Evolutionary conservation across 1,284 basidiomycete genomes (phyloP), one percentile per base, ranked within the genome.

Genomic region (Puccinia triticina): DNA sequence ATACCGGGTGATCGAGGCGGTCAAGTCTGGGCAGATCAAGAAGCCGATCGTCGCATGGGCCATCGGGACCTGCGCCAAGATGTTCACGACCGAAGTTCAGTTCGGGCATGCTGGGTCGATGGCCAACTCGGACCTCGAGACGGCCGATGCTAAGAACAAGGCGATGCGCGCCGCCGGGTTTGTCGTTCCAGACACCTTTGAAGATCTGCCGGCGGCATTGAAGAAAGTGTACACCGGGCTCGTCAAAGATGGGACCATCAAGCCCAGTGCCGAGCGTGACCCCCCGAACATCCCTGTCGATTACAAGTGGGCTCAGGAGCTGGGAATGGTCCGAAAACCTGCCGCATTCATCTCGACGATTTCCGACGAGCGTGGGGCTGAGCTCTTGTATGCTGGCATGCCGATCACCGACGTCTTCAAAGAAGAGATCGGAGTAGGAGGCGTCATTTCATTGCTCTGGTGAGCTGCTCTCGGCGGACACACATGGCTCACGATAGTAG

Each of bases 31-130:
- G 82, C 89, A 90, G 86, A 98, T 99, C 90, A 96, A 91, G 89
- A 99, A 99, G 90, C 96, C 96, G 83, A 96, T 98, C 87, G 94
- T 99, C 84, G 96, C 96, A 40, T 99, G 96, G 97, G 95, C 97
- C 74, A 99, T 99, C 86, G 96, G 96, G 84, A 99, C 97, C 61
- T 99, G 97, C 88, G 96, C 96, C 87, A 98, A 98, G 92, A 99
- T 99, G 97, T 99, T 99, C 90, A 91, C 94, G 78, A 98, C 96
- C 82, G 96, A 98, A 89, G 96, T 99, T 69, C 96, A 99, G 89
- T 99, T 99, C 89, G 96, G 96, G 67, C 97, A 99, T 89, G 97
- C 96, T 81, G 96, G 96, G 76, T 94, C 92, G 79, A 95, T 99
- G 93, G 96, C 96, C 85, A 98, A 99, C 91, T 96, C 94, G 84